Evolutionary conservation across 2,329 filamentous ascomycete genomes (phyloP).

Genomic region (Sarocladiaceae sp.): DNA sequence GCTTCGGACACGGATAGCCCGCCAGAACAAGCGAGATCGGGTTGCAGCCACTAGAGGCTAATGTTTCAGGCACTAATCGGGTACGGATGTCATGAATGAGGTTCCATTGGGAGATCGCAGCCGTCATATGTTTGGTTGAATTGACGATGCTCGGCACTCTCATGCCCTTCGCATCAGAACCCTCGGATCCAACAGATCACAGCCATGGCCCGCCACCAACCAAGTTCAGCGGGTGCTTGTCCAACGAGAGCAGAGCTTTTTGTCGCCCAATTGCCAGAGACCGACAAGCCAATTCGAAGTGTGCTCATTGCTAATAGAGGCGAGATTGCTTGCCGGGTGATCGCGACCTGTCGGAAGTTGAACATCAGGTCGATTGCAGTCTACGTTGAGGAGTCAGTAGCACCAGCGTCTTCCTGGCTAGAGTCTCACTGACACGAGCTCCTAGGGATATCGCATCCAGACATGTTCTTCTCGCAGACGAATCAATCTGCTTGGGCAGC

Average conservation of each 20-base stretch:
- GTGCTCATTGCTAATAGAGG: neutral
- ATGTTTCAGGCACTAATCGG: neutral
- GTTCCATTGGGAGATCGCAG: no score
- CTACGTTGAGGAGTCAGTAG: constrained; percentile 1
- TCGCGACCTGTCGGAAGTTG: no score
- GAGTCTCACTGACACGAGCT: no score
- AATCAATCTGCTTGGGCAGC: constrained; percentile 14
- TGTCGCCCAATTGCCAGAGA: neutral
- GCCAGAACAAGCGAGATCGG: no score
- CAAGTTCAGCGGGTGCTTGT: neutral
- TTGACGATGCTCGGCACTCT: neutral
- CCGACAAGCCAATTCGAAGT: neutral
- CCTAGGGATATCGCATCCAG: constrained; percentile 11
- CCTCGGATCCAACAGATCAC: neutral
- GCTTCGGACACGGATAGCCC: neutral
- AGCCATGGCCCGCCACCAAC: neutral
- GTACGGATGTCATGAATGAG: no score
- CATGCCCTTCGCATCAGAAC: neutral
- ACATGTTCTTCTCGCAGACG: constrained; percentile 15
- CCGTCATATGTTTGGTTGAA: neutral
- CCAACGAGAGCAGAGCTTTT: neutral
- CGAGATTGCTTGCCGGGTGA: no score
- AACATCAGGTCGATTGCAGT: no score
- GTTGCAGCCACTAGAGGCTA: neutral
- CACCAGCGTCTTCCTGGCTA: neutral